A percentile compares a stretch with the other conserved stretches of the same genome.
These are phyloP conservation scores for Lipomyces oligophaga DNA, from an alignment of 805 yeast species.

Conservation along the genomic window DNA sequence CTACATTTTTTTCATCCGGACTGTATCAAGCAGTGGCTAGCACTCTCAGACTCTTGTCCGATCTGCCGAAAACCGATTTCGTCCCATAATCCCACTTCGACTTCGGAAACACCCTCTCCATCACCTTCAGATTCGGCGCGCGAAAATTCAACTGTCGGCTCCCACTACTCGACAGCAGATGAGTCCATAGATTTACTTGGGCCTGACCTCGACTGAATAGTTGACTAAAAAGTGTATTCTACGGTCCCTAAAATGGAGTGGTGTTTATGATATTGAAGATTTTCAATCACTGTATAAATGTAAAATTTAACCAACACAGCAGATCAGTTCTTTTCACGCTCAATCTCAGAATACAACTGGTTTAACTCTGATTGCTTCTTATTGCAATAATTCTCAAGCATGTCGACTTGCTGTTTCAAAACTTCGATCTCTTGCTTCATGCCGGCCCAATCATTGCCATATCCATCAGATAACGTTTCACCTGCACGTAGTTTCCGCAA, in stretches of 20 bases:
- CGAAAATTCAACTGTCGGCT: too few relatives aligned
- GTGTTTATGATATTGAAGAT: too few relatives aligned
- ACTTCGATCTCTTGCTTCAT: slow-evolving; percentile 52
- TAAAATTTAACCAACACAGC: too few relatives aligned
- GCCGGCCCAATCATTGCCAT: slow-evolving; percentile 28
- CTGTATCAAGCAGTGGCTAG: slow-evolving; percentile 30
- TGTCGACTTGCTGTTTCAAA: slow-evolving; percentile 76
- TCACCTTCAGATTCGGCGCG: too few relatives aligned
- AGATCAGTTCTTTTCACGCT: slow-evolving; percentile 15
- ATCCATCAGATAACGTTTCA: slow-evolving; percentile 26
- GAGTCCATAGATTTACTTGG: too few relatives aligned
- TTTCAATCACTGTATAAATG: too few relatives aligned
- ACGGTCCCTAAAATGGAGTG: too few relatives aligned
- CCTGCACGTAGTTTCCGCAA: slow-evolving; percentile 42
- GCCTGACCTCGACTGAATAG: too few relatives aligned
- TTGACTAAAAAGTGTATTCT: too few relatives aligned
- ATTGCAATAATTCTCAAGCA: slow-evolving; percentile 63
- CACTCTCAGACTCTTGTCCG: slow-evolving; percentile 30
- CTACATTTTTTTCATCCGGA: slow-evolving; percentile 27
- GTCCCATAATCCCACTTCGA: too few relatives aligned
- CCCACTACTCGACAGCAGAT: too few relatives aligned
- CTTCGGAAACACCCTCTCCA: too few relatives aligned
- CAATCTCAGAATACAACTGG: slow-evolving; percentile 39
- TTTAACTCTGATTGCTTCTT: slow-evolving; percentile 59
- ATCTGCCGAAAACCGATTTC: slow-evolving; percentile 16